Base-by-base conservation (phyloP, 2,329 filamentous ascomycete species). In the Lasiodiplodia sp. region DNA sequence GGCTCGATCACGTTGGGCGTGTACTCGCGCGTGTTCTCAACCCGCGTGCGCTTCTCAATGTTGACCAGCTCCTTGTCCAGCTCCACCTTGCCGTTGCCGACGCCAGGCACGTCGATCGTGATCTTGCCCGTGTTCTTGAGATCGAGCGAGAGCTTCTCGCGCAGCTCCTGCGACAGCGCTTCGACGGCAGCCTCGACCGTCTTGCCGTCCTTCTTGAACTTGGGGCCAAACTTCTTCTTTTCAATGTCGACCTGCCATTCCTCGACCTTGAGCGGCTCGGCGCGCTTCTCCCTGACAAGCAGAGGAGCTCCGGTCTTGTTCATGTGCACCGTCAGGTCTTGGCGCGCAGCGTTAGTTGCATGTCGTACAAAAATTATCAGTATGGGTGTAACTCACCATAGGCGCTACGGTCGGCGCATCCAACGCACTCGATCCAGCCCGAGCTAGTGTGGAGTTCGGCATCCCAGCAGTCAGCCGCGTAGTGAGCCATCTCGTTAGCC, bases 401-500 rank as follows among this genome's bases (percentile, higher is more conserved):
- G 23, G 96, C 96, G 78, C 92, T 97, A 75, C 96, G 90, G 79
- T 97, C 95, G 70, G 96, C 96, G 80, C 96, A 98, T 71, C 96
- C 96, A 76, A 98, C 95, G 80, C 95, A 98, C 85, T 99, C 96
- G 71, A 98, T 92, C 96, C 96, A 99, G 79, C 96, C 96, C 76
- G 94, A 94, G 70, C 92, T 94, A 69, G 93, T 98, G 71, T 92
- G 85, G 67, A 99, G 85, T 81, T 97, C 94, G 16, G 94, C 95
- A 81, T 99, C 96, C 96, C 96, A 98, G 84, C 96, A 99, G 84
- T 99, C 96, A 68, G 90, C 88, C 57, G 96, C 96, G 79, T 99
- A 99, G 82, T 99, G 96, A 18, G 96, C 91, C 91, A 92, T 92
- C 78, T 93, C 91, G 74, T 92, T 92, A 63, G 87, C 87, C 94